Evolutionary conservation across 2,329 filamentous ascomycete species (phyloP).

Genomic region (Plectosphaerella cucumerina): DNA sequence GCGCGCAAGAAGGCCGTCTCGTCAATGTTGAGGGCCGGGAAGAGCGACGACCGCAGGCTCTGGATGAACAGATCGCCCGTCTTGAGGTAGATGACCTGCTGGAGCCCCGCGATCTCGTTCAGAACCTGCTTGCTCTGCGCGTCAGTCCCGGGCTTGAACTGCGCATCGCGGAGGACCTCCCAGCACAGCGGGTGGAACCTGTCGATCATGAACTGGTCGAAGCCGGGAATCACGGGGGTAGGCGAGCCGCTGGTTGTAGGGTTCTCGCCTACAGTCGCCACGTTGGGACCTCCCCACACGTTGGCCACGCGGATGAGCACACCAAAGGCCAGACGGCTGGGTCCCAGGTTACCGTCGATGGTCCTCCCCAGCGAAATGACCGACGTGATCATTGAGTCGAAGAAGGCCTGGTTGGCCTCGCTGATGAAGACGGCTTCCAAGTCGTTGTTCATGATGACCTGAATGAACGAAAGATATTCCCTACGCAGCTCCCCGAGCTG

Average conservation of each 20-base stretch:
- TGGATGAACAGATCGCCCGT: slow-evolving; percentile 77
- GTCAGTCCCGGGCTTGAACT: slow-evolving; percentile 75
- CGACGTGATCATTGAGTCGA: slow-evolving; percentile 81
- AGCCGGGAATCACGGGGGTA: slow-evolving; percentile 69
- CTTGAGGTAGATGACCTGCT: slow-evolving; percentile 88
- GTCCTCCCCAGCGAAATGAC: slow-evolving; percentile 82
- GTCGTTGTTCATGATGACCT: slow-evolving; percentile 86
- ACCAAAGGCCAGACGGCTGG: slow-evolving; percentile 70
- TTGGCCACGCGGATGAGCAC: slow-evolving; percentile 78
- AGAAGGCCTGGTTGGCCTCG: slow-evolving; percentile 82
- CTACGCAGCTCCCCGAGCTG: slow-evolving; percentile 86
- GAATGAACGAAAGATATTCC: slow-evolving; percentile 92
- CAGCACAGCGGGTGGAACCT: slow-evolving; percentile 87
- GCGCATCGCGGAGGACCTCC: slow-evolving; percentile 75
- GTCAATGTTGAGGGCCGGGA: slow-evolving; percentile 61
- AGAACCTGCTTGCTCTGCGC: slow-evolving; percentile 86
- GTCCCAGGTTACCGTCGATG: slow-evolving; percentile 52
- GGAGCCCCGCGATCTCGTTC: slow-evolving; percentile 78
- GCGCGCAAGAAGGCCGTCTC: slow-evolving; percentile 55
- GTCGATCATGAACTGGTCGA: slow-evolving; percentile 85
- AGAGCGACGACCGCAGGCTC: slow-evolving; percentile 59
- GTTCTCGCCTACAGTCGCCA: slow-evolving; percentile 52
- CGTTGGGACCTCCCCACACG: slow-evolving; percentile 86
- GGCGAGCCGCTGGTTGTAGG: slow-evolving; percentile 46
- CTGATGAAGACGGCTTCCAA: slow-evolving; percentile 86